Base-by-base conservation (phyloP, 148 eudicot species). In the Heliamphora exappendiculata region DNA sequence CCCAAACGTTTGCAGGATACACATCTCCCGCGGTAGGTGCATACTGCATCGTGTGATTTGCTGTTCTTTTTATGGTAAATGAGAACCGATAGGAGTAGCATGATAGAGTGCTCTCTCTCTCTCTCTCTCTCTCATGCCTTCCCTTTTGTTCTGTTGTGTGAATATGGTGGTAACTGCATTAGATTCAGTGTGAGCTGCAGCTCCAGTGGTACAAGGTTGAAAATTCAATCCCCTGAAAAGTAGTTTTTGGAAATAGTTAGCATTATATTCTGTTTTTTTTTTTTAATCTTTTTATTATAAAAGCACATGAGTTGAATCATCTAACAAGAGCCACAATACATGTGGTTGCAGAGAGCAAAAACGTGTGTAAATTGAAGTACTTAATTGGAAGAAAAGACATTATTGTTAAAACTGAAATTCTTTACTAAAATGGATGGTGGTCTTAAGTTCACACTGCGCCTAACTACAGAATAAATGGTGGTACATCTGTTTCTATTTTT, bases 1-100 rank as follows among this genome's bases (percentile, higher is more conserved):
- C n/a, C 78, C 42, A 65, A 76, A 50, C 34, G 8, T 33, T 24
- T 67, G 79, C 66, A 53, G n/a, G 73, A 67, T 17, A 24, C 67
- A 14, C 50, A 51, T 24, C 71, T 51, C n/a, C 39, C 44, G 29
- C n/a, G 20, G 16, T 76, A 67, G 73, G 37, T 71, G 60, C 29
- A 20, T 20, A 33, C 53, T 71, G 60, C 29, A 20, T 20, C 34
- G 60, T 42, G 60, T 50, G 49, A 42, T 1, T 39, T 50, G 58
- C 59, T 71, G 6, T 70, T 29, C 22, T 20, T 28, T 19, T 29
- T 17, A 4, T 68, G 1, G 42, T 7, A 11, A 22, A 36, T 1
- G 11, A 37, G 64, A 9, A 33, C 4, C 26, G 55, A 28, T 4
- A 5, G 22, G n/a, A 33, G 60, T 55, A 55, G 64, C 64, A 62